Evolutionary conservation across 495 filamentous ascomycete genomes (phyloP).

Genomic region (Aspergillus campestris): DNA sequence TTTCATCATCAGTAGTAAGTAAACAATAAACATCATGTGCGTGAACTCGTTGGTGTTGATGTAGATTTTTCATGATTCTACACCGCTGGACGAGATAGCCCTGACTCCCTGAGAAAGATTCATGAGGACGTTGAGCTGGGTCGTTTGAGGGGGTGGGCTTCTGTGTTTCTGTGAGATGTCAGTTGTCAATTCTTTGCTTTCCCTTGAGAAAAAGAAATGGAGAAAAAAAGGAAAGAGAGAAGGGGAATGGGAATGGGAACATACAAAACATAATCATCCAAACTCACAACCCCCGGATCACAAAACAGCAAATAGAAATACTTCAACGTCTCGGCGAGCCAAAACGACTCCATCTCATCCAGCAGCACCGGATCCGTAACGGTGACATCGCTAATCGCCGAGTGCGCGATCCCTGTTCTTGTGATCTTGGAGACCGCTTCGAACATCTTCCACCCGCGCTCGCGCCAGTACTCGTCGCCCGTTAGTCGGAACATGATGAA

Average conservation of each 20-base stretch:
- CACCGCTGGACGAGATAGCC: background rate
- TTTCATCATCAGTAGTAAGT: too few species aligned
- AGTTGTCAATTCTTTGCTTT: background rate
- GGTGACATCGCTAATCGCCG: constrained; percentile 70
- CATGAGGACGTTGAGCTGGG: constrained; percentile 9
- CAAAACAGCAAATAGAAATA: constrained; percentile 74
- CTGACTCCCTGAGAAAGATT: too few species aligned
- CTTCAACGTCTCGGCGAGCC: constrained; percentile 69
- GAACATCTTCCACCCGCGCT: constrained; percentile 90
- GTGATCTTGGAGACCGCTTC: constrained; percentile 61
- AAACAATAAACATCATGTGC: too few species aligned
- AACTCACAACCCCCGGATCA: constrained; percentile 59
- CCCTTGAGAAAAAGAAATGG: background rate
- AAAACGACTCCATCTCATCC: constrained; percentile 53
- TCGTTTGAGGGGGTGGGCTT: constrained; percentile 46
- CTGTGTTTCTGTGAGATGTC: constrained; percentile 39
- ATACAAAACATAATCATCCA: constrained; percentile 80
- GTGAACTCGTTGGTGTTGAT: too few species aligned
- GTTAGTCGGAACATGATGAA: constrained; percentile 95
- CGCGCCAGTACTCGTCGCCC: constrained; percentile 69
- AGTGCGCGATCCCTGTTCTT: constrained; percentile 56
- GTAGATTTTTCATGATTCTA: background rate
- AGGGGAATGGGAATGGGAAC: constrained; percentile 21
- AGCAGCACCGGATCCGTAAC: constrained; percentile 26
- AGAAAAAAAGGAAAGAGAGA: background rate